Evolutionary conservation across 164 flowering plant species (phyloP), one percentile per base, ranked within the genome.

Genomic region (Chimonanthus salicifolius): DNA sequence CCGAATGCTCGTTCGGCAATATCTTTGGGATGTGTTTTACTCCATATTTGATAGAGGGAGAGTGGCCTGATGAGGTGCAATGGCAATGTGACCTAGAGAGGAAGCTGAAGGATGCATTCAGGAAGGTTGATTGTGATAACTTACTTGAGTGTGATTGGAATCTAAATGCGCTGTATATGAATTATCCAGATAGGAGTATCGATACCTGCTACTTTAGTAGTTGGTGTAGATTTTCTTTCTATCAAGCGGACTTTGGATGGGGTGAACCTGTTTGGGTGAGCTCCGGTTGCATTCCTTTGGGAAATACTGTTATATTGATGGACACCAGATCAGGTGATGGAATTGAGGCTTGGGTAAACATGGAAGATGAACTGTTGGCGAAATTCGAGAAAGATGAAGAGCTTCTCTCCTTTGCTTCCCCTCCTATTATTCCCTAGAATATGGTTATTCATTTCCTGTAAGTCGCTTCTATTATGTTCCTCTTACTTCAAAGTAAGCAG

Each of bases 1-100:
- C 80, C 0, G 68, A 75, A 5, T 16, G 47, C 49, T 50, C 74
- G 4, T 21, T 78, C 4, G 87, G 84, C 2, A 80, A 78, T 47
- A 68, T 77, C 1, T 0, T 2, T 15, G 2, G 4, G 21, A 15
- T 46, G 6, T 45, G 43, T 18, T 18, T 21, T 0, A 33, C n/a
- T 4, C 33, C 4, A 45, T 58, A 21, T 33, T 33, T 33, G 11
- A 0, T 6, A 7, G 64, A 50, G 44, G 54, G 21, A 3, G 3
- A 16, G 21, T 20, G 43, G 8, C 2, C 33, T 33, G 33, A 33
- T 33, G 33, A 33, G 33, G 7, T 49, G 51, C 51, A 50, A 11
- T 3, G 6, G 48, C 18, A 58, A 6, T 7, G 16, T 7, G 45
- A 33, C 9, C 33, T 72, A 15, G 66, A 68, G 51, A 6, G 33